Conservation (phyloP, 768 basidiomycete species). For the Panellus pusillus region DNA sequence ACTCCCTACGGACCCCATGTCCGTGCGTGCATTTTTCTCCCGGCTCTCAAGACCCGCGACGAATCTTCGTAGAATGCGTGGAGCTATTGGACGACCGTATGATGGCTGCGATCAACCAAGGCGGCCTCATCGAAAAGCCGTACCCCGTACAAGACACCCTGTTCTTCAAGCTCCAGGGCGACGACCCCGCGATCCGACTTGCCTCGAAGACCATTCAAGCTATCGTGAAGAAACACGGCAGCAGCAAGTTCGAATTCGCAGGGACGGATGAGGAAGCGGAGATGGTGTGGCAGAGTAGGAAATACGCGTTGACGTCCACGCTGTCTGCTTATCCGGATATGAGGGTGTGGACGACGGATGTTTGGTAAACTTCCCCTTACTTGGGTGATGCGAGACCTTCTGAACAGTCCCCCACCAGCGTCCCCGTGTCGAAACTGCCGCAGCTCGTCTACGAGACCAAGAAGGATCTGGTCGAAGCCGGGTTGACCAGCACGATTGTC, state of each 20-base stretch:
- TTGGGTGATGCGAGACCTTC: no score
- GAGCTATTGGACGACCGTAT: conserved; percentile 83
- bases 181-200: conserved; percentile 53
- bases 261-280: conserved; percentile 73
- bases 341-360: conserved; percentile 85
- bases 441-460: conserved; percentile 77
- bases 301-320: conserved; percentile 77
- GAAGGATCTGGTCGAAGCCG: conserved; percentile 63
- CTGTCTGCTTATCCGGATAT: conserved; percentile 62
- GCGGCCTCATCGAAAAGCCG: conserved; percentile 56
- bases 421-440: conserved; percentile 69
- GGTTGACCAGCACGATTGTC: conserved; percentile 33
- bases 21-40: conserved; percentile 50
- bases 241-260: conserved; percentile 70
- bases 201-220: conserved; percentile 58
- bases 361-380: conserved; percentile 56
- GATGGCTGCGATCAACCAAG: conserved; percentile 76
- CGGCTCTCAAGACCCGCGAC: neutral
- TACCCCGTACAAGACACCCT: conserved; percentile 77
- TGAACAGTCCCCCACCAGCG: conserved; percentile 34
- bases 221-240: conserved; percentile 68
- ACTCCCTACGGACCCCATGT: conserved; percentile 69
- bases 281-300: conserved; percentile 81
- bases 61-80: conserved; percentile 64
- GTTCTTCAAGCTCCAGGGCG: conserved; percentile 92